A percentile compares a stretch with the other conserved stretches of the same genome.
Conservation (phyloP, 805 yeast species). For the Monosporozyma siamensis region DNA sequence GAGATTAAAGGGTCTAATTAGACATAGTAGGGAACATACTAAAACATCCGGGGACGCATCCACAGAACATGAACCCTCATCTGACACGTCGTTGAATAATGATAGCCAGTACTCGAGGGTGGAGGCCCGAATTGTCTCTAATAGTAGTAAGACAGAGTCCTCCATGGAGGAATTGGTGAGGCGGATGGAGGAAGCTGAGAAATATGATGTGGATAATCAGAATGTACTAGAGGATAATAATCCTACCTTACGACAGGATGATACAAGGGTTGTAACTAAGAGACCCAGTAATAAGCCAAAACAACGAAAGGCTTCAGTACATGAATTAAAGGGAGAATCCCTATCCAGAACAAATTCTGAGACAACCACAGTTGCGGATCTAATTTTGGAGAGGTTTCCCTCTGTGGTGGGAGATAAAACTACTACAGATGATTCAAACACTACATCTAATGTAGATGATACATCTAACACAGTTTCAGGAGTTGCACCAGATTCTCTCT, state of each 20-base stretch:
- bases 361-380: neutral
- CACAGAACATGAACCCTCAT: neutral
- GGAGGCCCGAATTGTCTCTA: neutral
- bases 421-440: neutral
- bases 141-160: neutral
- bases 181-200: slow-evolving; percentile 5
- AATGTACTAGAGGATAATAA: too few relatives aligned
- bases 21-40: neutral
- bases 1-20: neutral
- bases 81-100: neutral
- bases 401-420: neutral
- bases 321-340: neutral
- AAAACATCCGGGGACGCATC: neutral
- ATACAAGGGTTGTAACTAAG: too few relatives aligned
- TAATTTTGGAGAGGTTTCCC: slow-evolving; percentile 5
- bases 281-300: too few relatives aligned
- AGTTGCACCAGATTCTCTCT: neutral
- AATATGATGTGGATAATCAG: neutral
- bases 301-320: neutral
- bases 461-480: too few relatives aligned
- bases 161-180: neutral
- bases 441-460: neutral
- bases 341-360: neutral
- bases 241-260: too few relatives aligned
- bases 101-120: neutral